phyloP scores from a whole-genome alignment of 1,139 yeast species.

The Suhomyces ambrosiae region DNA sequence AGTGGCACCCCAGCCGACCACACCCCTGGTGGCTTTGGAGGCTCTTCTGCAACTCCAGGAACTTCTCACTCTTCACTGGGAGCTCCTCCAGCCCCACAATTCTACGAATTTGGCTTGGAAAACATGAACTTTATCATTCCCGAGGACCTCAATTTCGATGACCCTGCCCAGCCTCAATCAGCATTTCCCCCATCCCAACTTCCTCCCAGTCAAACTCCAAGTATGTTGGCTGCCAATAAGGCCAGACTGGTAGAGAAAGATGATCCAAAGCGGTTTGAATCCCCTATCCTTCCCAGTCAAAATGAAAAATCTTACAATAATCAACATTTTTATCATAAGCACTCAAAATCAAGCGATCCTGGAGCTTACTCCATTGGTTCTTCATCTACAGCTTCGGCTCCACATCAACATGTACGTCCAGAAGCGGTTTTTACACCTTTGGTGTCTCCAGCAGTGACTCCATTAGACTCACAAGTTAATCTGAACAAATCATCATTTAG shows the following conservation, averaged over 20 bases:
- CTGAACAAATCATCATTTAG: constrained; percentile 23
- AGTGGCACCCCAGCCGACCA: constrained; percentile 9
- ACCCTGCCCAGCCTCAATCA: constrained; percentile 23
- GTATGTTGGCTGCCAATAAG: constrained; percentile 28
- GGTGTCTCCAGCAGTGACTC: constrained; percentile 74
- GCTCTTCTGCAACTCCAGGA: no score
- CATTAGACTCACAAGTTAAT: constrained; percentile 47
- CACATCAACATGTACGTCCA: constrained; percentile 40
- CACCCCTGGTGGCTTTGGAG: no score
- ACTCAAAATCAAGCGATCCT: constrained; percentile 16
- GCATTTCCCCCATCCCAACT: constrained; percentile 39
- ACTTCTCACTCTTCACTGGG: constrained; percentile 5
- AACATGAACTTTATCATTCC: constrained; percentile 32
- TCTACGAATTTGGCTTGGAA: constrained; percentile 31
- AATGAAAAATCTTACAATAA: constrained; percentile 46
- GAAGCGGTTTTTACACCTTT: constrained; percentile 69
- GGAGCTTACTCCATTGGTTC: not conserved
- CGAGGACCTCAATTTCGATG: constrained; percentile 28
- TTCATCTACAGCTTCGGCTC: constrained; percentile 13
- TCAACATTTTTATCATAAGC: constrained; percentile 46
- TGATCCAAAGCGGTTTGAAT: constrained; percentile 25
- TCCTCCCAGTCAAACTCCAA: constrained; percentile 31
- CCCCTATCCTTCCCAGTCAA: constrained; percentile 49
- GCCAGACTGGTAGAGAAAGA: constrained; percentile 11
- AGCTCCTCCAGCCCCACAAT: constrained; percentile 10